These are phyloP conservation scores for Lasiosphaeria miniovina DNA, from an alignment of 495 filamentous ascomycete species.

Conservation along the genomic window DNA sequence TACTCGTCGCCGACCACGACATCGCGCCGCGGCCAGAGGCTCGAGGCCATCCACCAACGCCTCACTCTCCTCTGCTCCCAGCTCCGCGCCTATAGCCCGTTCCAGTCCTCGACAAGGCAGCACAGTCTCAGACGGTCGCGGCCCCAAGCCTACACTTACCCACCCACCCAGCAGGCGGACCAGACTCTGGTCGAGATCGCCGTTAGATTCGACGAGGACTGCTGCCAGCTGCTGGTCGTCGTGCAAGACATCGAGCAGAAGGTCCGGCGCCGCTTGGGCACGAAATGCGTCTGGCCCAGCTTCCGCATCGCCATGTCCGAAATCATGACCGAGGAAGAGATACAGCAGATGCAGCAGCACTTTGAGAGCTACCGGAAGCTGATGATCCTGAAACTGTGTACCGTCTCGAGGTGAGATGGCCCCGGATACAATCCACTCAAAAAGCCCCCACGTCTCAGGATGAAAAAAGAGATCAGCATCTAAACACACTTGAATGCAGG, in stretches of 20 bases:
- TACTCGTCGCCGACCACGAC: not conserved
- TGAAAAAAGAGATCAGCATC: not conserved
- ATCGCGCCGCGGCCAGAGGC: not conserved
- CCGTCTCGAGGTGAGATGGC: not conserved
- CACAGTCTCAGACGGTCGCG: not conserved
- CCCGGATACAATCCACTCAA: not conserved
- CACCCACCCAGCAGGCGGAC: no score
- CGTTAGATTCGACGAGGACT: not conserved
- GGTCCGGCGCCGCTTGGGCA: not conserved
- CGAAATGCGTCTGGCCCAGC: not conserved
- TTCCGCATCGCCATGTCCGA: not conserved
- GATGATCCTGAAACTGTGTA: not conserved
- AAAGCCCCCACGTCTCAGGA: not conserved
- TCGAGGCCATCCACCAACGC: not conserved
- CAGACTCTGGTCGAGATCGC: not conserved
- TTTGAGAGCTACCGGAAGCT: not conserved
- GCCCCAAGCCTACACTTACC: no score
- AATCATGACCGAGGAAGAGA: not conserved
- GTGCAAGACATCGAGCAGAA: not conserved
- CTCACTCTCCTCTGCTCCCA: not conserved
- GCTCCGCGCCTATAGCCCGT: not conserved
- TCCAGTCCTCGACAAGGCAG: not conserved
- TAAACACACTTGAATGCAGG: no score
- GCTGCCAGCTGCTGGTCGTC: not conserved
- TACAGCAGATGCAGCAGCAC: not conserved